phyloP scores from a whole-genome alignment of 305 asterid species.

The Solanum hybrid region DNA sequence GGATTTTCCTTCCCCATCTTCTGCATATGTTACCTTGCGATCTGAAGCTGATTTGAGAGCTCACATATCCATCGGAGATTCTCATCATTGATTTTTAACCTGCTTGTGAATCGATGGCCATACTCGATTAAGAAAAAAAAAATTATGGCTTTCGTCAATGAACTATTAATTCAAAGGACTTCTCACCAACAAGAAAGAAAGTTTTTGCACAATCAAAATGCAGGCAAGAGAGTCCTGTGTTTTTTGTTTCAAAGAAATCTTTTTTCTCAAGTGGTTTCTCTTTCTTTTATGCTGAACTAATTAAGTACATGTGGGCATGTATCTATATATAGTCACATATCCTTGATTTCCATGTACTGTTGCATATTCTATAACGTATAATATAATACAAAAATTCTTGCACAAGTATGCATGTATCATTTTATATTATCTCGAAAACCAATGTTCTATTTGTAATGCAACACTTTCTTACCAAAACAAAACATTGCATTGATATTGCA shows the following conservation, averaged over 20 bases:
- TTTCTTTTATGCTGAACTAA: not conserved
- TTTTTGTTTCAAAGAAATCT: not conserved
- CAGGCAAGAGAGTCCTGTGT: not conserved
- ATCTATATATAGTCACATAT: not conserved
- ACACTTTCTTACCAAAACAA: not conserved
- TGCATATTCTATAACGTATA: not conserved
- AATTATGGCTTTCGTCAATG: not conserved
- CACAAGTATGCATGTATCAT: not conserved
- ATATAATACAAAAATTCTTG: not conserved
- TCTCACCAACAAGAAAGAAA: not conserved
- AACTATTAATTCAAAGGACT: not conserved
- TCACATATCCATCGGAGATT: not conserved
- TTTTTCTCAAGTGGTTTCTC: not conserved
- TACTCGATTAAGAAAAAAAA: not conserved
- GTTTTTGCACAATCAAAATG: not conserved
- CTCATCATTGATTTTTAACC: not conserved
- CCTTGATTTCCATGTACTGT: not conserved
- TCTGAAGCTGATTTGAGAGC: not conserved
- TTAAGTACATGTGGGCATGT: not conserved
- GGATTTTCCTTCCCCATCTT: not conserved
- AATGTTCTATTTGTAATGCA: not conserved
- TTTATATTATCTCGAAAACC: not conserved
- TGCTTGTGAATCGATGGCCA: not conserved
- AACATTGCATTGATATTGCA: not conserved
- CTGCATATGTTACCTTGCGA: not conserved